Evolutionary conservation across 192 early-diverging fungal species (phyloP), one percentile per base, ranked within the genome.

Genomic region (Gorgonomyces haynaldii): DNA sequence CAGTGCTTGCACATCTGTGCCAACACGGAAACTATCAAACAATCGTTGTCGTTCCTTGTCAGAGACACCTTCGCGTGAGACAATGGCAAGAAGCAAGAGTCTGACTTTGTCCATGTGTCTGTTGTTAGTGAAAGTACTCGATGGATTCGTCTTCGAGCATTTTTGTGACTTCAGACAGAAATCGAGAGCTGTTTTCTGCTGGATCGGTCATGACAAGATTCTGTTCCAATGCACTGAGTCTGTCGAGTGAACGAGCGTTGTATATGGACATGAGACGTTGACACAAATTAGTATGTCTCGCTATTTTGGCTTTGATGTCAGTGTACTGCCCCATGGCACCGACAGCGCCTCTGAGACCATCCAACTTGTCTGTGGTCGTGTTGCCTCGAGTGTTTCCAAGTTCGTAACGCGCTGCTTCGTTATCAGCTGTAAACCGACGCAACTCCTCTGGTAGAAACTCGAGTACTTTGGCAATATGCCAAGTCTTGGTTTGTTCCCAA

Each of bases 301-400:
- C 2, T 21, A 74, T 62, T 56, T 65, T 65, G 5, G 45, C 51
- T 42, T 89, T 89, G 58, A 81, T 70, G 34, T 85, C 81, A 53
- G 83, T 81, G 54, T 74, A 91, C 53, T 90, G 77, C 16, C 84
- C 85, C 12, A 91, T 49, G n/a, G n/a, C n/a, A n/a, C n/a, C n/a
- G n/a, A n/a, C n/a, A n/a, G n/a, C n/a, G n/a, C n/a, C n/a, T n/a
- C n/a, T n/a, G n/a, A n/a, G n/a, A 10, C 41, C 19, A 12, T 42
- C 41, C 8, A 8, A n/a, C 32, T 8, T 8, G n/a, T n/a, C n/a
- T n/a, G n/a, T n/a, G n/a, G n/a, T n/a, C n/a, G n/a, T n/a, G n/a
- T n/a, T n/a, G 32, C 32, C 31, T 42, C 40, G 7, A 19, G 28
- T 37, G 2, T 43, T 25, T 3, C 52, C 37, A 22, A 56, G 15